Base-by-base conservation (phyloP, 495 filamentous ascomycete genomes). In the Astrothelium subdiscretum region DNA sequence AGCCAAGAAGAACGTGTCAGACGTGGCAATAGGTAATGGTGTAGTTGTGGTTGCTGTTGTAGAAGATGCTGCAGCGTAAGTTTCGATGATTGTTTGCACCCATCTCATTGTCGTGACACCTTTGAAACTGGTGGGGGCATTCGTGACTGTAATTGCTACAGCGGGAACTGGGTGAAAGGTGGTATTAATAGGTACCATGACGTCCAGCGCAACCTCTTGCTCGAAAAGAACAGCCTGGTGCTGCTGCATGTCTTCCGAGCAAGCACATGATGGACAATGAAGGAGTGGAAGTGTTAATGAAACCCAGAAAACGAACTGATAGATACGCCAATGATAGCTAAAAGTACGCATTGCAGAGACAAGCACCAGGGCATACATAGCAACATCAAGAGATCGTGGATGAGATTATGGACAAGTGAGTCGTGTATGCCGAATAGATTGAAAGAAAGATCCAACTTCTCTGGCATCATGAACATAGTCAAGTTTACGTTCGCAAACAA, bases 41-140 rank as follows among this genome's bases (percentile, higher is more conserved):
- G 42, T 48, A 11, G 20, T 3, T 48, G 42, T 18, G 42, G 18
- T 3, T 8, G 18, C 11, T 3, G 5, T 20, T 8, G 18, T 8
- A n/a, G 42, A 48, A 48, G 42, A 48, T 48, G 42, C 3, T 8
- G 18, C 20, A n/a, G 18, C 42, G 18, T 48, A 20, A 3, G 42
- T 48, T 48, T 48, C 42, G 42, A 48, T n/a, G 18, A 48, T 31
- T 3, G 35, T 31, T 2, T 60, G 13, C 8, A 59, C 58, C 31
- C 51, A 65, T 43, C 26, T 44, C 20, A 61, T 57, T 22, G 63
- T 65, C 27, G 63, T 65, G 31, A 65, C 32, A 1, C 59, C 59
- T 24, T 65, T 51, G 1, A 65, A n/a, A 27, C 26, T 61, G 13
- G 63, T 65, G 2, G 63, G 63, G 18, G 63, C 63, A 51, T 65